These are phyloP conservation scores for Curvularia hawaiiensis DNA, from an alignment of 2,329 filamentous ascomycete species.

Conservation along the genomic window DNA sequence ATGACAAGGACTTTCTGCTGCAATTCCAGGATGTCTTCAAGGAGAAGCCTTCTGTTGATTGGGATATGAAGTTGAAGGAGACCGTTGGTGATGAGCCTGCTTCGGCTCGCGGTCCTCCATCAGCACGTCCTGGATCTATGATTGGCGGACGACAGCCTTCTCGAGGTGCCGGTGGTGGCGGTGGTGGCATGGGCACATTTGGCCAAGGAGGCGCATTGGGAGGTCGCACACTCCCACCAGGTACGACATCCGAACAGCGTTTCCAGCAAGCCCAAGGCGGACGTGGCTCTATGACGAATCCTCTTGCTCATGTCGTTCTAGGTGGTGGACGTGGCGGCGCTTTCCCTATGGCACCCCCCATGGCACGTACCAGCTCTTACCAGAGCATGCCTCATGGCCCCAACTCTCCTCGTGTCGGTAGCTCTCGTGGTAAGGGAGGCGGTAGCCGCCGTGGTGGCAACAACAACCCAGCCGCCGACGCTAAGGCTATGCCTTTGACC, in stretches of 20 bases:
- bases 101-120: constrained; percentile 65
- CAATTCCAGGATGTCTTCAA: constrained; percentile 97
- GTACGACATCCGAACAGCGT: constrained; percentile 77
- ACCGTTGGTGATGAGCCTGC: constrained; percentile 78
- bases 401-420: constrained; percentile 72
- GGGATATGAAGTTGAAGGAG: constrained; percentile 86
- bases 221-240: constrained; percentile 68
- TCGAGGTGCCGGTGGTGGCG: constrained; percentile 36
- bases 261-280: constrained; percentile 54
- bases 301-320: constrained; percentile 63
- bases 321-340: constrained; percentile 58
- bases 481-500: constrained; percentile 91
- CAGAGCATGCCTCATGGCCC: constrained; percentile 66
- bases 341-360: constrained; percentile 65
- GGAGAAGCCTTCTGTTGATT: constrained; percentile 93
- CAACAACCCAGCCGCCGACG: constrained; percentile 67
- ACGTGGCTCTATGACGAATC: constrained; percentile 50
- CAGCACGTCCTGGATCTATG: constrained; percentile 60
- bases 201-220: constrained; percentile 46
- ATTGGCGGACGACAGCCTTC: constrained; percentile 59
- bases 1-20: constrained; percentile 92
- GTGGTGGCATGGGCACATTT: constrained; percentile 71
- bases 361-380: constrained; percentile 68
- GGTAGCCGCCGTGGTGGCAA: constrained; percentile 63
- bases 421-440: constrained; percentile 62